Conservation (phyloP, 768 basidiomycete genomes). For the Boletellus sp. region DNA sequence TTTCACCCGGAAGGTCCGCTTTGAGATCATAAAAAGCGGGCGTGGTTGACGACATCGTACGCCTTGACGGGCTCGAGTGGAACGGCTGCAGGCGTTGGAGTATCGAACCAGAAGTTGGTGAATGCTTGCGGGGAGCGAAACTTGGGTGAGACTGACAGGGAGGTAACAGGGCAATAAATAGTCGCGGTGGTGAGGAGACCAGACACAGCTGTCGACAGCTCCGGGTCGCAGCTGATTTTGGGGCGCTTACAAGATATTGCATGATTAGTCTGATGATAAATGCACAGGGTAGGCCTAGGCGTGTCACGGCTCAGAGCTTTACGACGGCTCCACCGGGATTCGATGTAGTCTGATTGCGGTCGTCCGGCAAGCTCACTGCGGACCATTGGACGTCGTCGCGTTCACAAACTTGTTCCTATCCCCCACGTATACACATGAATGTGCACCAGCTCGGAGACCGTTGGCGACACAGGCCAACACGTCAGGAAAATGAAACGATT, state of each 20-base stretch:
- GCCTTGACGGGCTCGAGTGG: slow-evolving; percentile 11
- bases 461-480: too few relatives aligned
- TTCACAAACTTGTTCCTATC: too few relatives aligned
- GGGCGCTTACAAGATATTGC: not conserved
- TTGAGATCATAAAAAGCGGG: slow-evolving; percentile 63
- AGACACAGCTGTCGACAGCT: not conserved
- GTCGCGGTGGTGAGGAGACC: not conserved
- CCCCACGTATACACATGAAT: too few relatives aligned
- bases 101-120: not conserved
- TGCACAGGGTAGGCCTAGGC: too few relatives aligned
- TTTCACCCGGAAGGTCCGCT: slow-evolving; percentile 54
- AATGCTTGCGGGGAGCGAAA: not conserved
- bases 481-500: too few relatives aligned
- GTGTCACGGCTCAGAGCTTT: too few relatives aligned
- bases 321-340: too few relatives aligned
- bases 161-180: not conserved
- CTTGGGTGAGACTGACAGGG: not conserved
- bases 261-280: too few relatives aligned
- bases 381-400: too few relatives aligned
- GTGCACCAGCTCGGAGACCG: too few relatives aligned
- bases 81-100: slow-evolving; percentile 9
- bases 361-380: too few relatives aligned
- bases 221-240: not conserved
- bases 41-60: slow-evolving; percentile 25
- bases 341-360: too few relatives aligned